A percentile compares a stretch with the other conserved stretches of the same genome.
Evolutionary conservation across 2,329 filamentous ascomycete genomes (phyloP).

Genomic region (Xylariaceae sp.): DNA sequence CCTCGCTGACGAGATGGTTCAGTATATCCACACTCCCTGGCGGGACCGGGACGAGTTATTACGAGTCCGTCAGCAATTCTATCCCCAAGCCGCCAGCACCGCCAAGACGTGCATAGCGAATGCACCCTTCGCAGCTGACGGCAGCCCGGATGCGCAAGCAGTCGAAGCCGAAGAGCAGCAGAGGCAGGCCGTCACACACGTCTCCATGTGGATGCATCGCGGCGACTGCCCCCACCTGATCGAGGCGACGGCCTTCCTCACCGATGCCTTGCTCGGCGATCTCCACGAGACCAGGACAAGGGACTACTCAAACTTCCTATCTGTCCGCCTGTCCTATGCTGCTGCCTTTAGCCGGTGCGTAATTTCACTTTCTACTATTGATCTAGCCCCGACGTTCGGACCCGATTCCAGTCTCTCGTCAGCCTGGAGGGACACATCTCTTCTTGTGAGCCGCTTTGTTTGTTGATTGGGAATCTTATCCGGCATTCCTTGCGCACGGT

Average conservation of each 20-base stretch:
- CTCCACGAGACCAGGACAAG: constrained; percentile 33
- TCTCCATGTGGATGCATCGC: constrained; percentile 67
- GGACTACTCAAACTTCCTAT: constrained; percentile 47
- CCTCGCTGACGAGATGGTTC: constrained; percentile 48
- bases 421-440: not conserved
- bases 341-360: constrained; percentile 70
- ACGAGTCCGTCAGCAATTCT: constrained; percentile 61
- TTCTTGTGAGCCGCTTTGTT: constrained; percentile 1
- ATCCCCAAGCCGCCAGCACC: constrained; percentile 34
- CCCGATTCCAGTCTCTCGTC: too few species aligned
- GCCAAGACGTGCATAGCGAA: not conserved
- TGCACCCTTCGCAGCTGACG: constrained; percentile 3
- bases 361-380: not conserved
- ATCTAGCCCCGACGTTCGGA: too few species aligned
- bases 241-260: constrained; percentile 72
- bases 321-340: constrained; percentile 65
- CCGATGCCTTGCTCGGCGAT: constrained; percentile 66
- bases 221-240: constrained; percentile 74
- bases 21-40: constrained; percentile 73
- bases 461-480: not conserved
- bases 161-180: constrained; percentile 22
- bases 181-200: constrained; percentile 52
- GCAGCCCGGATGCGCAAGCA: constrained; percentile 9
- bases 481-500: constrained; percentile 2
- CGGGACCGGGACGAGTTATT: constrained; percentile 63